Evolutionary conservation across 768 basidiomycete species (phyloP), one percentile per base, ranked within the genome.

Genomic region (Mycena filopes): DNA sequence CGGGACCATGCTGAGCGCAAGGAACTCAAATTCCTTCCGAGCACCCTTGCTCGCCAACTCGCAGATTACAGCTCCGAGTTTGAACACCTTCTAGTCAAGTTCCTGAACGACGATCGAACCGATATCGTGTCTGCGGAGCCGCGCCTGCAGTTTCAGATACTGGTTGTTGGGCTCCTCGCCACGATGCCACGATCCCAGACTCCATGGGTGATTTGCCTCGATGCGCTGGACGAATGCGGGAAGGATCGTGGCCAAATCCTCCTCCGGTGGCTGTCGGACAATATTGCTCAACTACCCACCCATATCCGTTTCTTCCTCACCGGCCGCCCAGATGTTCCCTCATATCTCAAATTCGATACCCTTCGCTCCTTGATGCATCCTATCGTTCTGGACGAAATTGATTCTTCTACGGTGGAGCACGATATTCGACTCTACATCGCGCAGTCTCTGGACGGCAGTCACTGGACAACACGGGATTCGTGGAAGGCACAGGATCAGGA

Each of bases 181-280:
- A 20, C 56, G 40, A 41, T 64, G 18, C 62, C 62, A 50, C 13
- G 15, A 21, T 53, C 47, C n/a, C 26, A 15, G 25, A 31, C 45
- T 25, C 43, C 43, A 41, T 64, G 63, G 63, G 31, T 64, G 28
- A 58, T 64, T 23, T 64, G 63, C 46, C 46, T 64, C 21, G 63
- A 64, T 64, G 62, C 62, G 41, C 29, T 64, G 15, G 62, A 64
- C 56, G 62, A 64, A 51, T 64, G 62, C 50, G 62, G 41, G 29
- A 46, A 38, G 26, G 62, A 64, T 23, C 49, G 40, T 40, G 58
- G 58, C 16, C 46, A 50, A 28, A 41, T 41, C 10, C 21, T 60
- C 40, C 47, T 60, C 16, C 15, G 42, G 18, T 60, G 58, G 58
- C 46, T 49, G 26, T 29, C n/a, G 20, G 58, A 31, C 23, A 38